Percentiles rank a stretch among this genome's conserved stretches.
Evolutionary conservation across 345 rosid genomes (phyloP).

Genomic region (Sonneratia caseolaris): DNA sequence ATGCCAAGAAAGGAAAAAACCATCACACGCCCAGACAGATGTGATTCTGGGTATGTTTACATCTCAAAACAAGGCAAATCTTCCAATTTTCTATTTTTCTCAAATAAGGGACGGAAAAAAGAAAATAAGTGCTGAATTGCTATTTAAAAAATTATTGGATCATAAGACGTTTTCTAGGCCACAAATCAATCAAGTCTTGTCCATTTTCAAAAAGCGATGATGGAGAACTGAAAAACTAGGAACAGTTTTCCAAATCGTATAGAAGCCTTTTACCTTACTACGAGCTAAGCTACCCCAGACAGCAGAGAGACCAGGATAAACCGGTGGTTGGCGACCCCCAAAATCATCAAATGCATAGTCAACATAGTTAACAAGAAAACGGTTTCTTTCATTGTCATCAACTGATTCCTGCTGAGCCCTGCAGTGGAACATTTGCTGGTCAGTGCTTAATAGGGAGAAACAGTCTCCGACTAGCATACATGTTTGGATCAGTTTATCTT

Average conservation of each 20-base stretch:
- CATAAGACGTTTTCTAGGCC: not conserved
- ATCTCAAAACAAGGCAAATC: not conserved
- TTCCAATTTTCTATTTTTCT: not conserved
- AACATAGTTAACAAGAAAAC: constrained; percentile 82
- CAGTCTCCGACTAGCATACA: not conserved
- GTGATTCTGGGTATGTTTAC: not conserved
- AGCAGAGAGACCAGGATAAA: constrained; percentile 93
- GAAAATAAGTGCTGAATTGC: not conserved
- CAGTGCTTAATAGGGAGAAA: not conserved
- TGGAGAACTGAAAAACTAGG: not conserved
- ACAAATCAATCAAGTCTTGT: not conserved
- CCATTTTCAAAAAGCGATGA: not conserved
- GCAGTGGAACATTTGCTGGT: constrained; percentile 15
- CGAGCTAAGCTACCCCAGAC: constrained; percentile 99
- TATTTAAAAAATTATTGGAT: not conserved
- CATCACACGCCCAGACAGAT: not conserved
- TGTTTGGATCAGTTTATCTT: constrained; percentile 1
- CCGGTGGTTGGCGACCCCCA: constrained; percentile 97
- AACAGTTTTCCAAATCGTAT: not conserved
- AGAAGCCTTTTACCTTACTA: constrained; percentile 56
- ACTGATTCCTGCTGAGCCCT: constrained; percentile 99
- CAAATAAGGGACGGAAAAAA: not conserved
- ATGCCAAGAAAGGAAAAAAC: not conserved
- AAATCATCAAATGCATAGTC: constrained; percentile 98
- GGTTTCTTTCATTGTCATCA: constrained; percentile 94